Base-by-base conservation (phyloP, 176 grass and related monocot species). In the Phyllostachys edulis region DNA sequence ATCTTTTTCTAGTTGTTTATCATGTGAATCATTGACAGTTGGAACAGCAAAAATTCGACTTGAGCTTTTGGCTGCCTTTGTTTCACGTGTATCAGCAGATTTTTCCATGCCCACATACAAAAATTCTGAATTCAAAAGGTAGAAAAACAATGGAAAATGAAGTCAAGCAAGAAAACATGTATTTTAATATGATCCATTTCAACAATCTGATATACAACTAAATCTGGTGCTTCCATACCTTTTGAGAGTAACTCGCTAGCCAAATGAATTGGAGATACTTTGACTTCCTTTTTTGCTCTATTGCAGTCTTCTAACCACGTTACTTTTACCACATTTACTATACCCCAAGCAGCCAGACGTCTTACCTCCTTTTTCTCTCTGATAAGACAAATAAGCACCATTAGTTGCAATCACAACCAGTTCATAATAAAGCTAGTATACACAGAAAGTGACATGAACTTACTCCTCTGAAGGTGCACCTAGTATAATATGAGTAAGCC, bases 321-420 rank as follows among this genome's bases (percentile, higher is more conserved):
- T 54, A 81, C 52, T 68, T 88, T 95, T 79, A 98, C 93, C 54
- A 95, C 80, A 85, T 95, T 90, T 79, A 91, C 93, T 51, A 89
- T 73, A 82, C 96, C 96, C 69, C 89, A 98, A 77, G 87, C 66
- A 88, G 91, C 96, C 70, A 98, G 85, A 23, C 80, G 85, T 52
- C 96, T 84, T 40, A 95, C 92, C 73, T 98, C 93, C 79, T 82
- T 94, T 85, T 93, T 98, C 76, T 95, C 93, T 66, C 96, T 98
- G 84, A 50, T 70, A 88, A 88, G 80, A 71, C 69, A 79, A 71
- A 75, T 45, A 82, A 82, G n/a, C 64, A 57, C 27, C 45, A 69
- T 80, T 38, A 85, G 82, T 23, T 85, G 66, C 52, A 82, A 78
- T 21, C 21, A 24, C 72, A 88, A 60, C 32, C 34, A 82, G 55